Conservation (phyloP, 75 land plant species). For the Cupressus sempervirens region DNA sequence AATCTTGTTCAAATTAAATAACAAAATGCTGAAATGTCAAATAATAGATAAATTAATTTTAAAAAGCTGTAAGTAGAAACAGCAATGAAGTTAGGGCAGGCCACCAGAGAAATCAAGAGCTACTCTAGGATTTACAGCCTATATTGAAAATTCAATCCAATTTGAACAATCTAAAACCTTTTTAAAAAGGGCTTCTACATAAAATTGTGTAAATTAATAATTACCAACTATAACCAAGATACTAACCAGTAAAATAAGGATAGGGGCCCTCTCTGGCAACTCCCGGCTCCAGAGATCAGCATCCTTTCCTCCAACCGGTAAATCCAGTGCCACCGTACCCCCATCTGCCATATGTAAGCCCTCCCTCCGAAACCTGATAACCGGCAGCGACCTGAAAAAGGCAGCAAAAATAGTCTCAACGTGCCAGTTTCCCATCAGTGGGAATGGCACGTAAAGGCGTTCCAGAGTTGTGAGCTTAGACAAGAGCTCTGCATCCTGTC, state of each 20-base stretch:
- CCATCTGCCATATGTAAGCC: slow-evolving; percentile 71
- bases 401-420: slow-evolving; percentile 94
- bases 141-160: too few species aligned
- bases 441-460: slow-evolving; percentile 51
- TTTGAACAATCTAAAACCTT: too few species aligned
- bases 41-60: too few species aligned
- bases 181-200: too few species aligned
- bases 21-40: too few species aligned
- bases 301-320: slow-evolving; percentile 63
- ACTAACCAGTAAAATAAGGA: slow-evolving; percentile 77
- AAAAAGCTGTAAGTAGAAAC: too few species aligned
- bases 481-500: slow-evolving; percentile 26
- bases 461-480: slow-evolving; percentile 28
- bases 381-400: slow-evolving; percentile 68
- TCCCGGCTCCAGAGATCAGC: background rate
- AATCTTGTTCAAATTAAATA: too few species aligned
- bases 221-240: background rate
- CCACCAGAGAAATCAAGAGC: too few species aligned
- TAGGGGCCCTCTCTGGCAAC: slow-evolving; percentile 46
- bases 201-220: background rate
- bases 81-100: too few species aligned
- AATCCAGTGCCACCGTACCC: slow-evolving; percentile 90
- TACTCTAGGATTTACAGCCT: too few species aligned
- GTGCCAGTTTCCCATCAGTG: slow-evolving; percentile 71
- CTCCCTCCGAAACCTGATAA: slow-evolving; percentile 58